Evolutionary conservation across 495 filamentous ascomycete genomes (phyloP).

Genomic region (Bathelium albidoporum): DNA sequence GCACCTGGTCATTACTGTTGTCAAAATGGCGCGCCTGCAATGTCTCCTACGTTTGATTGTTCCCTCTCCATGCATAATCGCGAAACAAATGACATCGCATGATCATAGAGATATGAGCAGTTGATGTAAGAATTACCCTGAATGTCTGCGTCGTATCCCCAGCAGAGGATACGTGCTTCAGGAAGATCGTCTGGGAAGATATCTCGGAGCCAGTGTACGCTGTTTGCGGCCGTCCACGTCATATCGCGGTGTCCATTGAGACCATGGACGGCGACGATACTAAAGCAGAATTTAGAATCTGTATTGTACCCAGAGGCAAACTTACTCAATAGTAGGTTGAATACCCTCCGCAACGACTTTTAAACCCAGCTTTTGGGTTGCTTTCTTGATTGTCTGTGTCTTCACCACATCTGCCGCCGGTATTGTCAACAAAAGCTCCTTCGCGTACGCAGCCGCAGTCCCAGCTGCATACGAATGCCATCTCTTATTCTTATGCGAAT

Average conservation of each 20-base stretch:
- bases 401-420: no score
- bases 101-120: constrained; percentile 22
- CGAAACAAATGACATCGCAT: constrained; percentile 25
- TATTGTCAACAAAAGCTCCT: constrained; percentile 19
- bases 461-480: constrained; percentile 31
- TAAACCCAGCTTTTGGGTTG: no score
- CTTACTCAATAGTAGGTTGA: background rate
- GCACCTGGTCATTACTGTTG: constrained; percentile 9
- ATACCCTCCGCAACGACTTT: background rate
- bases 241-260: constrained; percentile 37
- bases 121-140: constrained; percentile 14
- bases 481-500: constrained; percentile 31
- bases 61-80: constrained; percentile 26
- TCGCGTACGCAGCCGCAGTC: constrained; percentile 27
- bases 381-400: no score
- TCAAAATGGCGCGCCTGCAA: no score
- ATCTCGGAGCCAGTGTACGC: constrained; percentile 39
- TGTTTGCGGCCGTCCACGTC: constrained; percentile 39
- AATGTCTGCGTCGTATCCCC: constrained; percentile 39
- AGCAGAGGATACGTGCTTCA: constrained; percentile 38
- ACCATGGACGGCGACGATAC: constrained; percentile 41
- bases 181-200: constrained; percentile 38
- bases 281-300: constrained; percentile 12
- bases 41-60: constrained; percentile 18
- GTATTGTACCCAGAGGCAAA: background rate